Evolutionary conservation across 176 grass and related monocot species (phyloP), one percentile per base, ranked within the genome.

Genomic region (Ensete ventricosum): DNA sequence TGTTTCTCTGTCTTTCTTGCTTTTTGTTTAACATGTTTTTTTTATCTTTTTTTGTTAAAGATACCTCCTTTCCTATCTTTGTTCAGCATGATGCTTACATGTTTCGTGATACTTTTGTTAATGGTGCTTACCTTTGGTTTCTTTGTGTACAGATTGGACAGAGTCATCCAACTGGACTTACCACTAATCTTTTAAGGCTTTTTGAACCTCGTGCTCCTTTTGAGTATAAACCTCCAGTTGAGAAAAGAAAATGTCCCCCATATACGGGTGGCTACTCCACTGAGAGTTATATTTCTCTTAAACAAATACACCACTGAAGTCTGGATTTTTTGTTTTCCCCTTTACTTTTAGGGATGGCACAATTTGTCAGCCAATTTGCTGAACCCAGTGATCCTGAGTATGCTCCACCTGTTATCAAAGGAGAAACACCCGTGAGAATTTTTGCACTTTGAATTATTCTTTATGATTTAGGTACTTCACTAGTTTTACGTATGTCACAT

Each of bases 101-200:
- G 34, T 43, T 43, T 4, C 4, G 4, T 43, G 34, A 43, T 43
- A 43, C 26, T 19, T 12, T 78, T 54, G 19, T 78, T 14, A 14
- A 10, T 4, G 1, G 17, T 69, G 52, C 53, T 76, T 78, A 59
- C 43, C 67, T 14, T 54, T 43, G 16, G 50, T 67, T 23, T 17
- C 59, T 29, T 14, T 73, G 0, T 67, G 34, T 43, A 43, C 87
- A 96, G 93, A 96, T 96, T 72, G 93, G 93, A 25, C 89, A 92
- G 81, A 85, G 82, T 67, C 89, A 96, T 86, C 83, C 89, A 50
- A 96, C 93, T 23, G 89, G 34, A 43, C 89, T 96, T 64, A 96
- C 93, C 20, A 14, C 89, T 55, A 96, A 96, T 78, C 87, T 96
- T 20, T 73, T 96, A 70, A 96, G 89, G 93, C 87, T 96, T 76